phyloP scores from a whole-genome alignment of 805 yeast genomes.

The Myxozyma neglecta region DNA sequence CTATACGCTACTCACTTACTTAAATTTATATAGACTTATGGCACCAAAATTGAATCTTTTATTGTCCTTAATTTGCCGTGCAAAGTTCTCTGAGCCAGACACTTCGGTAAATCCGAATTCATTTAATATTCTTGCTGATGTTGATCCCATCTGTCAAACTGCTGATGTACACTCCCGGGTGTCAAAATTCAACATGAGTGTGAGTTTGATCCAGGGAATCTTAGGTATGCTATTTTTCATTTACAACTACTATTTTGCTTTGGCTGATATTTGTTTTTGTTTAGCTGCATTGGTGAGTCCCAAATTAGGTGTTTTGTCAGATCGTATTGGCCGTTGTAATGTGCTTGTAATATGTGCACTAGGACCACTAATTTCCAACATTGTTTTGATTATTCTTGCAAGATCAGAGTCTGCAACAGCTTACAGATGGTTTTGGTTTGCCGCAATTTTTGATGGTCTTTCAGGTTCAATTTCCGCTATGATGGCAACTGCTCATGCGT shows the following conservation, averaged over 20 bases:
- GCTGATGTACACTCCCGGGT: slow-evolving; percentile 21
- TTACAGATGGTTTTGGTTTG: slow-evolving; percentile 44
- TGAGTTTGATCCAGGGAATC: slow-evolving; percentile 21
- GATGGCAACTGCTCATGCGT: slow-evolving; percentile 62
- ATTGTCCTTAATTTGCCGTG: slow-evolving; percentile 19
- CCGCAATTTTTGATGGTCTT: slow-evolving; percentile 49
- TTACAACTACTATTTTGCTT: neutral
- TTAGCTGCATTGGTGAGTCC: slow-evolving; percentile 26
- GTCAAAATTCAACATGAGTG: slow-evolving; percentile 21
- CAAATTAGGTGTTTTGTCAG: slow-evolving; percentile 25
- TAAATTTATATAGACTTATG: slow-evolving; percentile 6
- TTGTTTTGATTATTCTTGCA: slow-evolving; percentile 15
- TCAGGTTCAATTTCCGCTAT: slow-evolving; percentile 66
- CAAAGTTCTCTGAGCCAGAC: slow-evolving; percentile 9
- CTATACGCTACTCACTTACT: neutral
- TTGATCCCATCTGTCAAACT: slow-evolving; percentile 26
- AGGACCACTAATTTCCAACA: slow-evolving; percentile 17
- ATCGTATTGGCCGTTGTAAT: slow-evolving; percentile 26
- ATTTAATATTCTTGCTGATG: slow-evolving; percentile 5
- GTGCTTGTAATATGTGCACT: slow-evolving; percentile 16
- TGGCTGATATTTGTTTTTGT: neutral
- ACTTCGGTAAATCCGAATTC: neutral
- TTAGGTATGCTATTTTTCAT: neutral
- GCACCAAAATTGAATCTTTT: slow-evolving; percentile 27
- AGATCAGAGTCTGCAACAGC: slow-evolving; percentile 10